Percentiles rank a stretch among this genome's conserved stretches.
phyloP scores from a whole-genome alignment of 2,329 filamentous ascomycete genomes.

The Cercospora zeina region DNA sequence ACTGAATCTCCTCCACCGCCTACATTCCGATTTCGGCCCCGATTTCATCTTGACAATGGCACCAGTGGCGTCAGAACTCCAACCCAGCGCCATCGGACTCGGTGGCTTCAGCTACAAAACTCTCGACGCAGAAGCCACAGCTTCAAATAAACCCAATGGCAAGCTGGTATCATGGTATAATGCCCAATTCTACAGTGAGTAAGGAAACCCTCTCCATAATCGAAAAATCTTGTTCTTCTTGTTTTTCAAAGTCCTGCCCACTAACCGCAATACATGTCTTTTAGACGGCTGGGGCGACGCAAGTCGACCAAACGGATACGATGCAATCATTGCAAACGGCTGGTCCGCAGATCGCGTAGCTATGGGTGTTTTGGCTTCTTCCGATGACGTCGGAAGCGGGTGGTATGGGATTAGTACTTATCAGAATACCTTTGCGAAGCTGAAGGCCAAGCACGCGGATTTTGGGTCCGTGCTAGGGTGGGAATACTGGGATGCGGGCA shows the following conservation, averaged over 20 bases:
- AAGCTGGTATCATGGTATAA: conserved; percentile 38
- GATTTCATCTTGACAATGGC: conserved; percentile 40
- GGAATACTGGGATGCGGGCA: conserved; percentile 38
- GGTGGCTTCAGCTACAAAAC: conserved; percentile 32
- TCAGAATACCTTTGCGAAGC: conserved; percentile 26
- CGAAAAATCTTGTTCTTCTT: not conserved
- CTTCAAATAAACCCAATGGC: conserved; percentile 31
- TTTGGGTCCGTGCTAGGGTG: conserved; percentile 36
- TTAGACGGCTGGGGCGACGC: conserved; percentile 35
- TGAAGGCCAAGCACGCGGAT: conserved; percentile 30
- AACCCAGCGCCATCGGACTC: conserved; percentile 27
- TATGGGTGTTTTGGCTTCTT: conserved; percentile 34
- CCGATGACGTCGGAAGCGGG: conserved; percentile 34
- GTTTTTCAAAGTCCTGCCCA: no score
- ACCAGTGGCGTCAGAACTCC: conserved; percentile 35
- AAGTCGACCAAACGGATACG: conserved; percentile 31
- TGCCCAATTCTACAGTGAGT: conserved; percentile 35
- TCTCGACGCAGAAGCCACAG: conserved; percentile 31
- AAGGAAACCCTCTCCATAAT: not conserved
- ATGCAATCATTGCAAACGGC: conserved; percentile 32
- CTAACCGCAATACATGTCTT: not conserved
- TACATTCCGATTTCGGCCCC: conserved; percentile 34
- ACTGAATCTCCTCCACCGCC: conserved; percentile 32
- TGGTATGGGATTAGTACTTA: conserved; percentile 31
- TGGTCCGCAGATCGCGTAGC: conserved; percentile 32